These are phyloP conservation scores for Arachis hypogaea DNA, from an alignment of 306 rosid species.

Conservation along the genomic window DNA sequence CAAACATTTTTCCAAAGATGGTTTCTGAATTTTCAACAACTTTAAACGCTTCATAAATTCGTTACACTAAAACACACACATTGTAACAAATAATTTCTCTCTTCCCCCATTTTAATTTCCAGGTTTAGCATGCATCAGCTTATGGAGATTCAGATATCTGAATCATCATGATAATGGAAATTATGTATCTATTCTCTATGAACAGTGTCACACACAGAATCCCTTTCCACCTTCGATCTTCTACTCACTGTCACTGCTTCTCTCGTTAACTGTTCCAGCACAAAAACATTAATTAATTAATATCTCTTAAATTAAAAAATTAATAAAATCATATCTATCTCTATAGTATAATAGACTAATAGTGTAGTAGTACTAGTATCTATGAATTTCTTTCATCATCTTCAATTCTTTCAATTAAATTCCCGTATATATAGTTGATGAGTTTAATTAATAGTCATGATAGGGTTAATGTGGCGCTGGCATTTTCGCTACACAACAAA, in stretches of 20 bases:
- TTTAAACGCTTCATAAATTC: constrained; percentile 57
- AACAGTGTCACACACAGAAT: constrained; percentile 29
- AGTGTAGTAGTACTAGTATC: constrained; percentile 1
- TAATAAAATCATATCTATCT: too few relatives aligned
- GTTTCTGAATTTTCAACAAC: constrained; percentile 72
- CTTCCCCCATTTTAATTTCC: constrained; percentile 32
- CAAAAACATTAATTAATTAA: not conserved
- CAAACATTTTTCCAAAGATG: constrained; percentile 40
- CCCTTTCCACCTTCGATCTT: constrained; percentile 38
- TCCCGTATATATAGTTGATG: not conserved
- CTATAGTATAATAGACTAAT: too few relatives aligned
- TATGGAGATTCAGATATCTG: constrained; percentile 32
- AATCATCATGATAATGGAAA: constrained; percentile 45
- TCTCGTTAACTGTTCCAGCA: constrained; percentile 56
- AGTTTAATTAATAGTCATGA: constrained; percentile 19
- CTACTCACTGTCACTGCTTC: not conserved
- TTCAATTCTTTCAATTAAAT: not conserved
- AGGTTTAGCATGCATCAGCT: constrained; percentile 42
- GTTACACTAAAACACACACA: constrained; percentile 42
- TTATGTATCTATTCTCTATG: constrained; percentile 30
- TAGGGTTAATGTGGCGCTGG: not conserved
- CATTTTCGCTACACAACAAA: constrained; percentile 49
- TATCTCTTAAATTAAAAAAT: not conserved
- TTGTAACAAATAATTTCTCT: not conserved
- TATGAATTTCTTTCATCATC: not conserved